Conservation (phyloP, 768 basidiomycete species). For the Suillus lakei region DNA sequence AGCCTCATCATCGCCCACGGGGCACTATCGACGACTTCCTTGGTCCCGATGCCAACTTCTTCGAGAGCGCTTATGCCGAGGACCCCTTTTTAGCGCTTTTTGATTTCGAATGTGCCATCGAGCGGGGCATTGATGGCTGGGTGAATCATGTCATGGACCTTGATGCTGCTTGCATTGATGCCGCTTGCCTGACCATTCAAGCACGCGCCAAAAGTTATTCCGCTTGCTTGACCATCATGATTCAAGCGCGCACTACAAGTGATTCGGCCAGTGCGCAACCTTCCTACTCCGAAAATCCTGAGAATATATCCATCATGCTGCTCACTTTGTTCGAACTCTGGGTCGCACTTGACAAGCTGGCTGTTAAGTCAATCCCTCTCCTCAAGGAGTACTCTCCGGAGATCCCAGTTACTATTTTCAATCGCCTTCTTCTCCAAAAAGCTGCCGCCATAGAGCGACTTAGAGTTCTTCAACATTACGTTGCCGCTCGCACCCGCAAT, state of each 20-base stretch:
- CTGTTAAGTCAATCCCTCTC: conserved; percentile 39
- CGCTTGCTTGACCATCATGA: conserved; percentile 31
- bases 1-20: conserved; percentile 8
- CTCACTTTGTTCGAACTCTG: conserved; percentile 52
- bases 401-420: conserved; percentile 42
- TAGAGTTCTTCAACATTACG: conserved; percentile 31
- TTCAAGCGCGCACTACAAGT: conserved; percentile 26
- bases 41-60: conserved; percentile 15
- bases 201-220: conserved; percentile 32
- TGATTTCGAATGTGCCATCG: conserved; percentile 43
- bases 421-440: conserved; percentile 45
- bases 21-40: conserved; percentile 24
- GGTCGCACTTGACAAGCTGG: conserved; percentile 48
- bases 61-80: conserved; percentile 10
- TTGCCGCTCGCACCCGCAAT: conserved; percentile 32
- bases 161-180: conserved; percentile 20
- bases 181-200: conserved; percentile 31
- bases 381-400: conserved; percentile 51
- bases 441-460: conserved; percentile 34
- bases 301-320: conserved; percentile 43
- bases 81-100: conserved; percentile 30
- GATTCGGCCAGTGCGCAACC: conserved; percentile 31
- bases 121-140: conserved; percentile 38
- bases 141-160: conserved; percentile 18
- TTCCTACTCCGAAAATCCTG: conserved; percentile 40